A percentile compares a stretch with the other conserved stretches of the same genome.
phyloP scores from a whole-genome alignment of 331 rosid species.

The Dryas integrifolia region DNA sequence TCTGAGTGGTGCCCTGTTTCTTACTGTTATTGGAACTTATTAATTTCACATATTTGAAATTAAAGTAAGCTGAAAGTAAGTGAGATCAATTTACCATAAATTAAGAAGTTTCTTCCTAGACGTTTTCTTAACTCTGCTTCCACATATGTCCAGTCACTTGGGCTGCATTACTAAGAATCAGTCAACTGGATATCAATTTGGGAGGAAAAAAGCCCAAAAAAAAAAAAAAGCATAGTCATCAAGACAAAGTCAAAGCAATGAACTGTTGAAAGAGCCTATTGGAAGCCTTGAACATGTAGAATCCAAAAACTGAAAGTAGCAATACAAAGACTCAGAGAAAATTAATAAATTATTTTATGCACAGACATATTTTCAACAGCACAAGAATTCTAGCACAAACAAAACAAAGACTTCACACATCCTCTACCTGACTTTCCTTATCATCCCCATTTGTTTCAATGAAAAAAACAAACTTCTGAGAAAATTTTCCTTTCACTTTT shows the following conservation, averaged over 20 bases:
- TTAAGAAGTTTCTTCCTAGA: constrained; percentile 74
- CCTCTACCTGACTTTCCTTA: neutral
- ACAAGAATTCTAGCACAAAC: too few species aligned
- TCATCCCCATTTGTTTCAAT: neutral
- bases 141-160: constrained; percentile 85
- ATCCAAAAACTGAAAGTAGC: neutral
- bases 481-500: too few species aligned
- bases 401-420: too few species aligned
- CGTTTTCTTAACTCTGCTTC: constrained; percentile 81
- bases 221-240: constrained; percentile 9
- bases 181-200: constrained; percentile 25
- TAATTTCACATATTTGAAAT: neutral
- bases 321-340: neutral
- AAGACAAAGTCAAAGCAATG: neutral
- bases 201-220: neutral
- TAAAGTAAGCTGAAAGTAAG: constrained; percentile 4
- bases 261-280: neutral
- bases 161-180: constrained; percentile 55
- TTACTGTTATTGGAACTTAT: neutral
- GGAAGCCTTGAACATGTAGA: neutral
- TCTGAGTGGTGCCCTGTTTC: neutral
- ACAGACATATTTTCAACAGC: neutral
- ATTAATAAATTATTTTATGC: neutral
- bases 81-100: constrained; percentile 53
- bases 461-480: too few species aligned